A percentile compares a stretch with the other conserved stretches of the same genome.
Conservation (phyloP, 2,329 filamentous ascomycete species). For the Calonectria henricotiae region DNA sequence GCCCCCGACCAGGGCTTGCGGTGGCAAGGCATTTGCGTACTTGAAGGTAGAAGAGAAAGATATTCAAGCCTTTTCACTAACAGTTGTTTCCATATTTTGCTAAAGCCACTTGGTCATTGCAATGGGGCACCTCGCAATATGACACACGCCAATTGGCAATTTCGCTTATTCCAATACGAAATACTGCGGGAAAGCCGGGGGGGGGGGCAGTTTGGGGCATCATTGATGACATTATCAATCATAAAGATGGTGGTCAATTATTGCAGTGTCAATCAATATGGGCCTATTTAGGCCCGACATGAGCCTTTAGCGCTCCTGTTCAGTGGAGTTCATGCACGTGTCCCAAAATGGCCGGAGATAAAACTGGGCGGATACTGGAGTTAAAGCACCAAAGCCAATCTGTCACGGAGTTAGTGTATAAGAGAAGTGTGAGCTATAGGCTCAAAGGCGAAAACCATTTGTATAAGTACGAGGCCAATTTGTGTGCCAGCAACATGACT, state of each 20-base stretch:
- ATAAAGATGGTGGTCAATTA: background rate
- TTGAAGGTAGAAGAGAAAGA: background rate
- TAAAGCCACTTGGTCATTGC: no score
- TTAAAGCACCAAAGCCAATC: background rate
- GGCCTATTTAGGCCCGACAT: background rate
- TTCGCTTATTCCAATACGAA: background rate
- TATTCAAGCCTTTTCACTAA: background rate
- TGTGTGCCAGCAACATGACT: background rate
- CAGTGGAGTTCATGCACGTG: slow-evolving; percentile 16
- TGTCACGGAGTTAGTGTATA: slow-evolving; percentile 4
- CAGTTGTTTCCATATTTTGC: background rate
- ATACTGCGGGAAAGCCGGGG: no score
- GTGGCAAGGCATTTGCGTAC: background rate
- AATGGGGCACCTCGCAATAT: background rate
- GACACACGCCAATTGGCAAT: background rate
- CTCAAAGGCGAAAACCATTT: background rate
- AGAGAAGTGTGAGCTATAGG: background rate
- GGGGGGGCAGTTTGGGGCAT: background rate
- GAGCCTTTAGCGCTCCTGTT: background rate
- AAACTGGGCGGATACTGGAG: slow-evolving; percentile 13
- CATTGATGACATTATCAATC: background rate
- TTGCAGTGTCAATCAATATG: background rate
- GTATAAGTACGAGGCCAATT: slow-evolving; percentile 6
- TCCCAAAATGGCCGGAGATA: slow-evolving; percentile 22
- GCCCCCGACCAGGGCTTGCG: background rate